Evolutionary conservation across 371 early-diverging fungal species (phyloP).

Genomic region (Synchytrium microbalum): DNA sequence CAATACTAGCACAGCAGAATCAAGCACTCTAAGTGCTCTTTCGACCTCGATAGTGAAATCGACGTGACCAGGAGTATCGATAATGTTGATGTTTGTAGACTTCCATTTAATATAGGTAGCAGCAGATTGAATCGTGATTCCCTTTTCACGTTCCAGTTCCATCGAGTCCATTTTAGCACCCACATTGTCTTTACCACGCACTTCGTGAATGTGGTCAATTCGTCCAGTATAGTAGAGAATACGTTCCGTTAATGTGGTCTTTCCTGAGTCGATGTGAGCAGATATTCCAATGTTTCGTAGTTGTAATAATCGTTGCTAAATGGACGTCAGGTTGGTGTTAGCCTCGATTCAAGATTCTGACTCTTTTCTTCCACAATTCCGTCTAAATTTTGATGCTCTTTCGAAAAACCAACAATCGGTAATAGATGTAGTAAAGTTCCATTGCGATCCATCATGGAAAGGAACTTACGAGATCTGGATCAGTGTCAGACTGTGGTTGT

Average conservation of each 20-base stretch:
- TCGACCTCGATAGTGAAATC: slow-evolving; percentile 97
- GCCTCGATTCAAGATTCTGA: no score
- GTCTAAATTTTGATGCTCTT: no score
- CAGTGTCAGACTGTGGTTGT: no score
- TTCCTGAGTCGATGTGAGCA: slow-evolving; percentile 98
- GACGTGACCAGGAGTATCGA: slow-evolving; percentile 96
- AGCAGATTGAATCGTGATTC: slow-evolving; percentile 90
- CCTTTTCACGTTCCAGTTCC: slow-evolving; percentile 96
- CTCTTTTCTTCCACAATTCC: no score
- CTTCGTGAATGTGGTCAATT: slow-evolving; percentile 94
- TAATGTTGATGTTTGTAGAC: slow-evolving; percentile 74
- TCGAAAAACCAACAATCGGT: no score
- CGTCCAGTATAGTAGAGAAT: slow-evolving; percentile 93
- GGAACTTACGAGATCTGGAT: no score
- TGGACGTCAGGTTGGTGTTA: no score
- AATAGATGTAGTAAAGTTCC: no score
- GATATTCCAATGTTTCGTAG: slow-evolving; percentile 91
- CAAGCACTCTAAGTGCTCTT: slow-evolving; percentile 85
- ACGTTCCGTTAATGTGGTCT: slow-evolving; percentile 96
- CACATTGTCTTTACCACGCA: slow-evolving; percentile 92
- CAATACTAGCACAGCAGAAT: slow-evolving; percentile 86
- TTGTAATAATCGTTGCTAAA: neutral
- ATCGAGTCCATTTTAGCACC: slow-evolving; percentile 99
- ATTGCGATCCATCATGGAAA: no score
- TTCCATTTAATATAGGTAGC: slow-evolving; percentile 91